Conservation (phyloP, 2,329 filamentous ascomycete genomes). For the Pseudogymnoascus sp. region DNA sequence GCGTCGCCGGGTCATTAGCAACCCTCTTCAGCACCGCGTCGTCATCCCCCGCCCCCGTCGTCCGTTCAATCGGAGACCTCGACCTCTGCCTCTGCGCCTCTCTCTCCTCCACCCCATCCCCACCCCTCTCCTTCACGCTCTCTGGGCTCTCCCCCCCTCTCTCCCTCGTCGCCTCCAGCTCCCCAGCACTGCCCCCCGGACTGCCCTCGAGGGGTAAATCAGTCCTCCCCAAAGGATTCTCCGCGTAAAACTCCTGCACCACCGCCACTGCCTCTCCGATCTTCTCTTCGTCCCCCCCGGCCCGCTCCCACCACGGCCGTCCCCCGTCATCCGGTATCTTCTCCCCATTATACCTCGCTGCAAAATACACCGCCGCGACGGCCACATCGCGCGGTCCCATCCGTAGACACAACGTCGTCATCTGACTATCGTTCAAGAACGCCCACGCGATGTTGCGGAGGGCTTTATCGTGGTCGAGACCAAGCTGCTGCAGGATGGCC, state of each 20-base stretch:
- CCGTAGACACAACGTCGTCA: conserved; percentile 76
- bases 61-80: not conserved
- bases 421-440: conserved; percentile 83
- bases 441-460: conserved; percentile 85
- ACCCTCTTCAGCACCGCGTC: conserved; percentile 20
- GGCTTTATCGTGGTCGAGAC: conserved; percentile 68
- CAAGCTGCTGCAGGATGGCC: conserved; percentile 66
- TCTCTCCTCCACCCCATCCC: not conserved
- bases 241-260: conserved; percentile 60
- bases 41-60: not conserved
- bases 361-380: conserved; percentile 78
- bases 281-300: conserved; percentile 62
- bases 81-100: not conserved
- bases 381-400: conserved; percentile 75
- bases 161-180: conserved; percentile 21
- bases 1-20: conserved; percentile 23
- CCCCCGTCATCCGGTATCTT: conserved; percentile 64
- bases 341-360: conserved; percentile 63
- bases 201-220: conserved; percentile 22
- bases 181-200: conserved; percentile 17
- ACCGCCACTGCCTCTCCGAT: conserved; percentile 67
- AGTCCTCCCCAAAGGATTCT: conserved; percentile 47
- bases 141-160: not conserved
- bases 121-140: conserved; percentile 14
- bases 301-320: conserved; percentile 76